Evolutionary conservation across 192 early-diverging fungal species (phyloP).

Genomic region (Geranomyces variabilis): DNA sequence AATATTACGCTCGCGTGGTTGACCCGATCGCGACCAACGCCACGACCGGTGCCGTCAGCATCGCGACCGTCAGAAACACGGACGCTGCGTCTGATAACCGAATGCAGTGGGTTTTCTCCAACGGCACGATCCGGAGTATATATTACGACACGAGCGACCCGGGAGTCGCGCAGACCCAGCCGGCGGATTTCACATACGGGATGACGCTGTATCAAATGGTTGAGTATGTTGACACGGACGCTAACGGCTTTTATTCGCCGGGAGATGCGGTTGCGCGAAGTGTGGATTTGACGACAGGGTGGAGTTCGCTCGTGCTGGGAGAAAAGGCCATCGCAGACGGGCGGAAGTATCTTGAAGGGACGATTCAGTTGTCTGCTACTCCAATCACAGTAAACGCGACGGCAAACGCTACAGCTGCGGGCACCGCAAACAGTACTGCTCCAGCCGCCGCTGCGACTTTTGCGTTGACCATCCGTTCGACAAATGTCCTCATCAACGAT

Average conservation of each 20-base stretch:
- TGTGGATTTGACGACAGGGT: background rate
- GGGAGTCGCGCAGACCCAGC: background rate
- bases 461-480: background rate
- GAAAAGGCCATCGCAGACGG: background rate
- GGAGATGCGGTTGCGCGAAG: background rate
- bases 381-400: background rate
- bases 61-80: conserved; percentile 8
- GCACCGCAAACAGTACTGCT: background rate
- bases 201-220: conserved; percentile 10
- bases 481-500: conserved; percentile 10
- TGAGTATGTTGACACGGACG: conserved; percentile 18
- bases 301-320: background rate
- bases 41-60: background rate
- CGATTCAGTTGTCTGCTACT: background rate
- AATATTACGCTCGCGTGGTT: conserved; percentile 12
- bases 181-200: conserved; percentile 15
- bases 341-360: conserved; percentile 1
- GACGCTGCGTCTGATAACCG: conserved; percentile 15
- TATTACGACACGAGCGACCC: conserved; percentile 5
- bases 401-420: background rate
- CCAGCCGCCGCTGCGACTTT: background rate
- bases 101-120: conserved; percentile 20
- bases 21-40: conserved; percentile 4
- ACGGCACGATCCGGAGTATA: background rate
- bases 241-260: background rate